phyloP scores from a whole-genome alignment of 129 eudicot species.

The Erigeron canadensis region DNA sequence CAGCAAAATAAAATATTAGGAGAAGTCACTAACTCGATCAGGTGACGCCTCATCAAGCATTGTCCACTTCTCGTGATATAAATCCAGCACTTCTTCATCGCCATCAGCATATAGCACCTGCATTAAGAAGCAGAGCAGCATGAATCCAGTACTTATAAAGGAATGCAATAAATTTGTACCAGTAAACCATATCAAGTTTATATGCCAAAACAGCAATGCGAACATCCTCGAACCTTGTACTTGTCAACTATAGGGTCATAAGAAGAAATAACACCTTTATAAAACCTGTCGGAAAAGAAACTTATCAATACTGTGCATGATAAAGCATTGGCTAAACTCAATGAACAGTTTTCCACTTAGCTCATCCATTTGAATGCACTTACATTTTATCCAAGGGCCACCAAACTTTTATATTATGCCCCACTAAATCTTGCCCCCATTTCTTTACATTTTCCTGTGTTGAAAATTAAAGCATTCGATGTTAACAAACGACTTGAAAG shows the following conservation, averaged over 20 bases:
- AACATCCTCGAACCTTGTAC: conserved; percentile 49
- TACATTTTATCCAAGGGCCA: conserved; percentile 81
- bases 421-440: conserved; percentile 61
- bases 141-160: not conserved
- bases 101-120: conserved; percentile 78
- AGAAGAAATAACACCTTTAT: conserved; percentile 49
- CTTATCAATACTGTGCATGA: not conserved
- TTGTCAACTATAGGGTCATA: conserved; percentile 45
- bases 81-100: conserved; percentile 58
- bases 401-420: conserved; percentile 68
- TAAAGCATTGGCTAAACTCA: not conserved
- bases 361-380: conserved; percentile 25
- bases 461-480: conserved; percentile 6
- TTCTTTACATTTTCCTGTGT: conserved; percentile 35
- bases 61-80: conserved; percentile 51
- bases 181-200: not conserved
- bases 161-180: conserved; percentile 1
- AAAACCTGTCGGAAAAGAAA: conserved; percentile 43
- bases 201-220: not conserved
- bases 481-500: not conserved
- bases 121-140: conserved; percentile 10
- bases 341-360: not conserved
- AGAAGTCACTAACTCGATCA: conserved; percentile 33
- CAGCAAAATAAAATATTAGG: conserved; percentile 7
- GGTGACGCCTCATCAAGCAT: conserved; percentile 26